A percentile compares a stretch with the other conserved stretches of the same genome.
Conservation (phyloP, 2,329 filamentous ascomycete species). For the Purpureocillium takamizusanense region DNA sequence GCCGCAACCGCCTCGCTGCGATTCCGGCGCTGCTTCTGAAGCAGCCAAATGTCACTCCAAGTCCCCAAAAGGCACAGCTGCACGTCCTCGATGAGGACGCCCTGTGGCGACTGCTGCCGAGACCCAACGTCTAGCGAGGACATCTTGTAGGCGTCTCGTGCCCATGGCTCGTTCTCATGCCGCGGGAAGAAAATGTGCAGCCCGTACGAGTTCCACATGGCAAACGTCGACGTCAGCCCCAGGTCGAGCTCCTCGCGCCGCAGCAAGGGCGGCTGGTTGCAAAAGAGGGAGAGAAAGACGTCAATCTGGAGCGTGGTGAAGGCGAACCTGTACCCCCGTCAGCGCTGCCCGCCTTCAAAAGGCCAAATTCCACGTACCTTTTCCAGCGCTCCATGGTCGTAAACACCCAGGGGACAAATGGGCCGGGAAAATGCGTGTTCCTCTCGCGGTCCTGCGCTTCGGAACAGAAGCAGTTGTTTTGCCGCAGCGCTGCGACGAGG, state of each 20-base stretch:
- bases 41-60: slow-evolving; percentile 20
- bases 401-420: slow-evolving; percentile 25
- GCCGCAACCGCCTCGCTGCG: slow-evolving; percentile 5
- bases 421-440: slow-evolving; percentile 23
- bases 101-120: slow-evolving; percentile 15
- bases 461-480: slow-evolving; percentile 24
- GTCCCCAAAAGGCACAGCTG: slow-evolving; percentile 21
- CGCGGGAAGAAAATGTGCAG: slow-evolving; percentile 26
- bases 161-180: slow-evolving; percentile 19
- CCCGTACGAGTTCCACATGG: slow-evolving; percentile 27
- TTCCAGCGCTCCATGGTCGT: slow-evolving; percentile 23
- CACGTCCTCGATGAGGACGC: slow-evolving; percentile 23
- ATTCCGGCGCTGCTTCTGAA: slow-evolving; percentile 15
- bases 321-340: slow-evolving; percentile 18
- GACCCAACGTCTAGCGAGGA: slow-evolving; percentile 18
- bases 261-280: slow-evolving; percentile 20
- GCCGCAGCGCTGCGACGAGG: slow-evolving; percentile 22
- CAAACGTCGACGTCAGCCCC: slow-evolving; percentile 21
- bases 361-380: slow-evolving; percentile 16
- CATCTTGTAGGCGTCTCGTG: slow-evolving; percentile 18
- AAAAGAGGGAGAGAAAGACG: slow-evolving; percentile 22
- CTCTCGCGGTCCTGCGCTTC: slow-evolving; percentile 25
- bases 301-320: slow-evolving; percentile 28
- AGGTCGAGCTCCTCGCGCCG: slow-evolving; percentile 27
- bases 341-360: neutral